Conservation (phyloP, 768 basidiomycete genomes). For the Amylocystis lapponica region DNA sequence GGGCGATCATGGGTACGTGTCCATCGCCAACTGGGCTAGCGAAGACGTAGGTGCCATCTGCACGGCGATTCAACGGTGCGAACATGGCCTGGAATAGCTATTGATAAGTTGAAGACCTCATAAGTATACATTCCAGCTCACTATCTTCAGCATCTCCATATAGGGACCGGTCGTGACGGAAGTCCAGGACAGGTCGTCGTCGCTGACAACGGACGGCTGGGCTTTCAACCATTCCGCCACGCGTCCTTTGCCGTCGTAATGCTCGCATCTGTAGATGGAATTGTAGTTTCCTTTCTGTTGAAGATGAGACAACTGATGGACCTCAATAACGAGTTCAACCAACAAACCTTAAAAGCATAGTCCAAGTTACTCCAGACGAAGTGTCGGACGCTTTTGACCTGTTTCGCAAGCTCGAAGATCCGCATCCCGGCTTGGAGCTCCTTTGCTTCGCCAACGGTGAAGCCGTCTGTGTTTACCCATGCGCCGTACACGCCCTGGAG, state of each 20-base stretch:
- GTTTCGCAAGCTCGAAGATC: conserved; percentile 36
- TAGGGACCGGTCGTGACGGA: conserved; percentile 5
- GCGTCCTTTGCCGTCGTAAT: conserved; percentile 37
- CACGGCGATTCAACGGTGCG: conserved; percentile 18
- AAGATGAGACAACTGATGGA: background rate
- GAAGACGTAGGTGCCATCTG: conserved; percentile 26
- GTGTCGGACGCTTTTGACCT: conserved; percentile 30
- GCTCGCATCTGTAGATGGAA: conserved; percentile 31
- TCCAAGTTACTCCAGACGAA: conserved; percentile 39
- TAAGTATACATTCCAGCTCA: background rate
- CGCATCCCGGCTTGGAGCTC: conserved; percentile 36
- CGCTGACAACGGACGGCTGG: conserved; percentile 22
- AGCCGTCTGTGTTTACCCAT: conserved; percentile 32
- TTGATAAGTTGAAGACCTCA: background rate
- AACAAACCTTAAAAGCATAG: conserved; percentile 34
- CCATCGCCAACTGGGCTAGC: conserved; percentile 23
- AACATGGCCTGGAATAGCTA: conserved; percentile 8
- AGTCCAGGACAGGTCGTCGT: conserved; percentile 7
- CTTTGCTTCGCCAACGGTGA: conserved; percentile 36
- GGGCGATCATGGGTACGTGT: conserved; percentile 25
- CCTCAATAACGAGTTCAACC: conserved; percentile 12
- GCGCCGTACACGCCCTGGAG: conserved; percentile 34
- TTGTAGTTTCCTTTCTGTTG: conserved; percentile 16
- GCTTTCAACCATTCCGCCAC: conserved; percentile 33
- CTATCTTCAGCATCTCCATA: conserved; percentile 6